Evolutionary conservation across 441 rosid species (phyloP).

Genomic region (Viola pubescens): DNA sequence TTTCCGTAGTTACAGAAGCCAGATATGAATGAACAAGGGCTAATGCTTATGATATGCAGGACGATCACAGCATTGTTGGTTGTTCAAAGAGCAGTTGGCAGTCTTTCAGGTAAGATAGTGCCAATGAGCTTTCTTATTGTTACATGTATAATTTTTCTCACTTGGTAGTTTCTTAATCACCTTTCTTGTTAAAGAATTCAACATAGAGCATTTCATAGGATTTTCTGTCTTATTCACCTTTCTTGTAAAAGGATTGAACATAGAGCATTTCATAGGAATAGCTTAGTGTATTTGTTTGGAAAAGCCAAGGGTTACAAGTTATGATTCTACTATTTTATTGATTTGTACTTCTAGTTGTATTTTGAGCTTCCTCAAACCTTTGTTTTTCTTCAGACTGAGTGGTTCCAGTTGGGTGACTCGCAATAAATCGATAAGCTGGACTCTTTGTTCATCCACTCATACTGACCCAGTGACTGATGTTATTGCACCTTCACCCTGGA

Average conservation of each 20-base stretch:
- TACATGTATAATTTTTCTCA: too few species aligned
- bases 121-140: neutral
- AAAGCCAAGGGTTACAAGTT: neutral
- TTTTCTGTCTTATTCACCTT: too few species aligned
- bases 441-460: constrained; percentile 42
- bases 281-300: too few species aligned
- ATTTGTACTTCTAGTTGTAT: constrained; percentile 3
- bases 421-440: constrained; percentile 65
- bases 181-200: constrained; percentile 2
- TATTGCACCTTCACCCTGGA: constrained; percentile 93
- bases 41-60: constrained; percentile 42
- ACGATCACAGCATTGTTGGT: constrained; percentile 36
- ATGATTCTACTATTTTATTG: neutral
- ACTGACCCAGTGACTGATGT: constrained; percentile 76
- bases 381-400: constrained; percentile 41
- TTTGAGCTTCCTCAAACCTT: constrained; percentile 16
- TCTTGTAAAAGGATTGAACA: too few species aligned
- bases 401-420: constrained; percentile 47
- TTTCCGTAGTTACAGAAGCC: neutral
- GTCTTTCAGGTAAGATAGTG: constrained; percentile 43
- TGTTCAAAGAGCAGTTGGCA: constrained; percentile 63
- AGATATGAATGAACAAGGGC: constrained; percentile 14
- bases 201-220: neutral
- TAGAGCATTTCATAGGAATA: too few species aligned
- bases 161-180: neutral